Evolutionary conservation across 768 basidiomycete genomes (phyloP), one percentile per base, ranked within the genome.

Genomic region (Boletellus ananas): DNA sequence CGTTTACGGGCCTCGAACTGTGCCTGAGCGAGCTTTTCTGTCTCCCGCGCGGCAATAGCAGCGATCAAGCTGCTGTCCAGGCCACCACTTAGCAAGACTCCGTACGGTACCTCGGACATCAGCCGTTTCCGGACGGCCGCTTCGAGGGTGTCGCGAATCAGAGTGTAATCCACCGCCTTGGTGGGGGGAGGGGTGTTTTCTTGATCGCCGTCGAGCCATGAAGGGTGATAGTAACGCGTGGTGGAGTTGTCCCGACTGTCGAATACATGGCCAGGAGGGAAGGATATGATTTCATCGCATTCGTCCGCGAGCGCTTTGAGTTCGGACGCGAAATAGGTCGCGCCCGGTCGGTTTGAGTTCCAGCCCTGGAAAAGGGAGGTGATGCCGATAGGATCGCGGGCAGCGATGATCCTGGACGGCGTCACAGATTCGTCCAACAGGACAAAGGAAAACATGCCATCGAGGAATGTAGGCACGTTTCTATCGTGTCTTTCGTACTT

Each of bases 381-480:
- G 67, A 98, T 92, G 20, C 96, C 96, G 63, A 99, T 85, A 21
- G 96, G 94, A 66, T 99, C 96, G 34, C 96, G 89, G 5, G 94
- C 93, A 52, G 94, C 96, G 61, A 99, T 93, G 54, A 99, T 75
- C 47, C 95, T 83, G 20, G 92, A 78, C 9, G 95, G 95, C 1
- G 87, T 75, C 51, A 89, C 86, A 12, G 92, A 90, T 65, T 94
- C 92, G 71, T 99, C 96, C 51, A 98, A 77, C 39, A 98, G 80
- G 55, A 97, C 88, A 64, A 98, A 99, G 2, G 95, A 94, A 74
- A 99, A 99, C 91, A 99, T 95, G 57, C 96, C 96, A 65, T 99
- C 96, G 51, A 99, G 85, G 64, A 81, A 75, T 64, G 72, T 71
- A 72, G 89, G 90, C 23, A 95, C 73, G 4, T 79, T 79, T 57